A percentile compares a stretch with the other conserved stretches of the same genome.
These are phyloP conservation scores for Oryza nivara DNA, from an alignment of 176 grass and related monocot genomes.

Conservation along the genomic window DNA sequence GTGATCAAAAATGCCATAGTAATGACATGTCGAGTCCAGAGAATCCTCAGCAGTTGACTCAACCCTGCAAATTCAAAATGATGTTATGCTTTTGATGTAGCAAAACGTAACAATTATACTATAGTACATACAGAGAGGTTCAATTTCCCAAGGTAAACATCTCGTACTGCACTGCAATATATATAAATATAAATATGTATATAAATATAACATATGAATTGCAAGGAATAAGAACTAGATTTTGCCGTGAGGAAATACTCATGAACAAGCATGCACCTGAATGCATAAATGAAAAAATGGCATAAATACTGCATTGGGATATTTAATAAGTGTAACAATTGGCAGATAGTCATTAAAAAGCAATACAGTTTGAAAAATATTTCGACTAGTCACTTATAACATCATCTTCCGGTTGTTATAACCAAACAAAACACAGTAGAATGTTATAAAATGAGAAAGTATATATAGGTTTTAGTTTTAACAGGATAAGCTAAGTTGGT, in stretches of 20 bases:
- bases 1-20: conserved; percentile 75
- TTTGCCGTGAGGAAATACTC: conserved; percentile 18
- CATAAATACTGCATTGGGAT: neutral
- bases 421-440: neutral
- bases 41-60: conserved; percentile 61
- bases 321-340: conserved; percentile 1
- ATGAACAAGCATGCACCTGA: neutral
- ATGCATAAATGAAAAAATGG: conserved; percentile 5
- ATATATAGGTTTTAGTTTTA: neutral
- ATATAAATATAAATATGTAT: neutral
- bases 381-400: conserved; percentile 15
- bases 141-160: conserved; percentile 26
- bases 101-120: conserved; percentile 31
- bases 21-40: conserved; percentile 57
- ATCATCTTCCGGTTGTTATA: neutral
- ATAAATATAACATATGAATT: conserved; percentile 12
- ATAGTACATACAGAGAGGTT: conserved; percentile 28
- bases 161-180: conserved; percentile 10
- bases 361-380: conserved; percentile 13
- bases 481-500: neutral
- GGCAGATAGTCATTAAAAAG: conserved; percentile 5
- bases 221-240: conserved; percentile 16
- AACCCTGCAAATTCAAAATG: conserved; percentile 66
- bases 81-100: conserved; percentile 34
- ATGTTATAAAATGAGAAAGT: neutral